A percentile compares a stretch with the other conserved stretches of the same genome.
These are phyloP conservation scores for Fusarium gaditjirri DNA, from an alignment of 2,329 filamentous ascomycete genomes.

Conservation along the genomic window DNA sequence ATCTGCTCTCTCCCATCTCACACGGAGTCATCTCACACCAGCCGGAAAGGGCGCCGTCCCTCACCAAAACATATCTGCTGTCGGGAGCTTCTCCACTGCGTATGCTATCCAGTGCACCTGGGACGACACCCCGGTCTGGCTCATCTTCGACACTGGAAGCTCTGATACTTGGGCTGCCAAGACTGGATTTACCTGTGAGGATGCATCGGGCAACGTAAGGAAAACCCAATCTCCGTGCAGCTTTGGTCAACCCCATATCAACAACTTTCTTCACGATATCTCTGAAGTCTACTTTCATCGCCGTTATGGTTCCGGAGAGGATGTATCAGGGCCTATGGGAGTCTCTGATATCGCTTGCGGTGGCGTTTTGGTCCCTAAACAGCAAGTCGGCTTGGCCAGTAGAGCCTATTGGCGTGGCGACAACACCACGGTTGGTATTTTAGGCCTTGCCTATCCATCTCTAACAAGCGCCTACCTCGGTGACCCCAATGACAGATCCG, in stretches of 20 bases:
- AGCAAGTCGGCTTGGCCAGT: slow-evolving; percentile 62
- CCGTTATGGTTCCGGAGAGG: slow-evolving; percentile 61
- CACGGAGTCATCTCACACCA: slow-evolving; percentile 25
- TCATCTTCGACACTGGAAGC: slow-evolving; percentile 63
- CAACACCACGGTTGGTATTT: slow-evolving; percentile 62
- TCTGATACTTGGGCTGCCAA: slow-evolving; percentile 62
- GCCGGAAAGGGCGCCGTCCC: slow-evolving; percentile 22
- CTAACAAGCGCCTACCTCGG: slow-evolving; percentile 61
- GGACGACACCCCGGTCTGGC: slow-evolving; percentile 52
- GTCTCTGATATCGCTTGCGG: slow-evolving; percentile 58
- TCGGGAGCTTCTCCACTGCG: slow-evolving; percentile 54
- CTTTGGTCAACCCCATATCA: slow-evolving; percentile 54
- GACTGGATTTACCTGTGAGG: slow-evolving; percentile 55
- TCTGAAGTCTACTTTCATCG: slow-evolving; percentile 58
- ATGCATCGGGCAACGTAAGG: slow-evolving; percentile 46
- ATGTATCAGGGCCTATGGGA: slow-evolving; percentile 59
- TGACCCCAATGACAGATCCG: slow-evolving; percentile 49
- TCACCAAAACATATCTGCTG: slow-evolving; percentile 53
- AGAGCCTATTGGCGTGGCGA: slow-evolving; percentile 62
- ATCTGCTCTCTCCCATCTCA: slow-evolving; percentile 48
- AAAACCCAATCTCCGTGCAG: slow-evolving; percentile 50
- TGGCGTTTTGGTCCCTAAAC: slow-evolving; percentile 55
- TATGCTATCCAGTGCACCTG: slow-evolving; percentile 56
- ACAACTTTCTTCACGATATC: slow-evolving; percentile 54
- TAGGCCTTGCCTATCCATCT: slow-evolving; percentile 62